Base-by-base conservation (phyloP, 805 yeast species). In the Cyberlindnera samutprakarnensis region DNA sequence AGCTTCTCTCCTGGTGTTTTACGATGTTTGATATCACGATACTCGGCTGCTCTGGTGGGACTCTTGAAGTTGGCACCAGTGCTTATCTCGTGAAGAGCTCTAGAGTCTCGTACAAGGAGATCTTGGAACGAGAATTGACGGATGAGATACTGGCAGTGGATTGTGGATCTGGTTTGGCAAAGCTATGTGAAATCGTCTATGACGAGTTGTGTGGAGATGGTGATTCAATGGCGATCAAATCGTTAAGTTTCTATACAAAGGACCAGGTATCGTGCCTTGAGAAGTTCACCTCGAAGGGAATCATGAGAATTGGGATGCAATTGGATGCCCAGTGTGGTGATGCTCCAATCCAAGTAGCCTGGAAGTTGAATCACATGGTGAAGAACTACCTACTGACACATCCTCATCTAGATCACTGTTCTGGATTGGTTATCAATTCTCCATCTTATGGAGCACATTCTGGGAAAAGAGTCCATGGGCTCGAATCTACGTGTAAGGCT, bases 391-490 rank as follows among this genome's bases (percentile, higher is more conserved):
- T 78, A 29, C 68, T 87, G 18, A 73, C 95, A 1, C 96, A 87
- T 54, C 73, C 90, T 0, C 96, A 87, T 55, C 50, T 87, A 31
- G 96, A 87, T 53, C 96, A 87, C 52, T 64, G 85, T 11, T 51
- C 70, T 8, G 83, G 80, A 0, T 49, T 87, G 29, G 72, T 78
- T 0, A 57, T 87, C 32, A 86, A 86, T 49, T 72, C 88, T 3
- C 84, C 95, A 0, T 64, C 68, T 12, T 65, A 71, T 41, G 37
- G 50, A 8, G 29, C 38, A 14, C 32, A 41, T 10, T 41, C 48
- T 6, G 53, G 57, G 2, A 78, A 71, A 46, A 44, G 47, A 4
- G 50, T 85, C 4, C 70, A 63, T 39, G 94, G 86, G 0, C 54
- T 75, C 3, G 41, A 49, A 0, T 54, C 61, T 18, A 77, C 90